Percentiles rank a stretch among this genome's conserved stretches.
Conservation (phyloP, 345 rosid genomes). For the Clarkia xantiana region DNA sequence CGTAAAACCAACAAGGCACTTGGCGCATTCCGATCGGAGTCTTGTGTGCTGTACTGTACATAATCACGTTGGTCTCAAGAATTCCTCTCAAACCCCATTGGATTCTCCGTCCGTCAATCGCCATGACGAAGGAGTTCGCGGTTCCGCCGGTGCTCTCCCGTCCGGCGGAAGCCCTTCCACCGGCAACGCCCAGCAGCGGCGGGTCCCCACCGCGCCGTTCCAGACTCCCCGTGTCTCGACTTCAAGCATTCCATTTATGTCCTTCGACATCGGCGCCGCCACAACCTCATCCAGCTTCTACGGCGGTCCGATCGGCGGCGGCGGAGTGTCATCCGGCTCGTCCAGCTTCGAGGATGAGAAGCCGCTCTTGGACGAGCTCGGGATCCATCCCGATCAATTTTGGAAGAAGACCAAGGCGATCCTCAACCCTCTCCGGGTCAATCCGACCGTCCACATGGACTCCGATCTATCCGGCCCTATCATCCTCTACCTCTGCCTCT, state of each 20-base stretch:
- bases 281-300: slow-evolving; percentile 29
- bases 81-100: no score
- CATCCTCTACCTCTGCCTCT: slow-evolving; percentile 58
- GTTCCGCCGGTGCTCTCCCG: slow-evolving; percentile 67
- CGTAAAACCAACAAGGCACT: no score
- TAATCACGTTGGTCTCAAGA: no score
- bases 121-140: slow-evolving; percentile 64
- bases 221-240: slow-evolving; percentile 60
- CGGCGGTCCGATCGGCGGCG: slow-evolving; percentile 45
- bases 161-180: slow-evolving; percentile 43
- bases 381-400: slow-evolving; percentile 93
- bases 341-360: slow-evolving; percentile 74
- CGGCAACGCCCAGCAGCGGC: slow-evolving; percentile 53
- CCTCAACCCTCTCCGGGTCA: slow-evolving; percentile 63
- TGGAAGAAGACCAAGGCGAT: slow-evolving; percentile 81
- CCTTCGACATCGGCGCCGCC: slow-evolving; percentile 77
- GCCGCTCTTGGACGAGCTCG: slow-evolving; percentile 94
- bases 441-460: slow-evolving; percentile 51
- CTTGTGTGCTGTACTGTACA: no score
- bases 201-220: slow-evolving; percentile 61
- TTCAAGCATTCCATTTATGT: slow-evolving; percentile 78
- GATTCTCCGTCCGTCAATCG: no score
- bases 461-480: slow-evolving; percentile 89
- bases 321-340: slow-evolving; percentile 10
- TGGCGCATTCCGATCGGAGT: no score